Conservation (phyloP, 176 grass and related monocot species). For the Oryza officinalis region DNA sequence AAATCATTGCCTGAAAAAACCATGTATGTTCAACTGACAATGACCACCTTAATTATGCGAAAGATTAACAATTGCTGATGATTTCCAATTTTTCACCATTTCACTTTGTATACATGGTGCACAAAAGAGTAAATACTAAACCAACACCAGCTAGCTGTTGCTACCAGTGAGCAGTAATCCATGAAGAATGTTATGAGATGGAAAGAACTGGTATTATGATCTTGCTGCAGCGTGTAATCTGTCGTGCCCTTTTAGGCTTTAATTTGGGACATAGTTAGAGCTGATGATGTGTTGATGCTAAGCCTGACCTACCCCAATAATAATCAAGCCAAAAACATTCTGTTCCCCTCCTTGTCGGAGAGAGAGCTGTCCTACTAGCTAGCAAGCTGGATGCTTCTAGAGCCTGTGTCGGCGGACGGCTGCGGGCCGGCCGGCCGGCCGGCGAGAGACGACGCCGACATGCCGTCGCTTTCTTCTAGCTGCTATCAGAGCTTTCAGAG, state of each 20-base stretch:
- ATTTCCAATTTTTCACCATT: background rate
- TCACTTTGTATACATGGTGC: background rate
- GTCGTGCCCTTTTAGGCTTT: background rate
- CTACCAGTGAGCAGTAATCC: background rate
- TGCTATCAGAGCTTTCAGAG: too few species aligned
- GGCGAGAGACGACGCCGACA: background rate
- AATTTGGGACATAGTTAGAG: background rate
- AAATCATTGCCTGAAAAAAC: background rate
- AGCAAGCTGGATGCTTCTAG: background rate
- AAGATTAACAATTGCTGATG: background rate
- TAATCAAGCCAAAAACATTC: background rate
- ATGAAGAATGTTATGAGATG: background rate
- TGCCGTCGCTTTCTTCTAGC: background rate
- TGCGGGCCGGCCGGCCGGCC: background rate
- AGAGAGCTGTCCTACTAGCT: background rate
- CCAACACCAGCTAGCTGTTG: background rate
- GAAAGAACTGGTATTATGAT: background rate
- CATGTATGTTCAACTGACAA: background rate
- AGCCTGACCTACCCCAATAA: conserved; percentile 16
- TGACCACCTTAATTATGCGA: background rate
- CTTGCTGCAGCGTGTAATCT: background rate
- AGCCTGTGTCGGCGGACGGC: background rate
- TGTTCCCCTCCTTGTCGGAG: background rate
- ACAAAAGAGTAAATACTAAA: too few species aligned
- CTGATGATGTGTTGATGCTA: background rate